A percentile compares a stretch with the other conserved stretches of the same genome.
Evolutionary conservation across 345 rosid genomes (phyloP).

Genomic region (Pseudoturritis turrita): DNA sequence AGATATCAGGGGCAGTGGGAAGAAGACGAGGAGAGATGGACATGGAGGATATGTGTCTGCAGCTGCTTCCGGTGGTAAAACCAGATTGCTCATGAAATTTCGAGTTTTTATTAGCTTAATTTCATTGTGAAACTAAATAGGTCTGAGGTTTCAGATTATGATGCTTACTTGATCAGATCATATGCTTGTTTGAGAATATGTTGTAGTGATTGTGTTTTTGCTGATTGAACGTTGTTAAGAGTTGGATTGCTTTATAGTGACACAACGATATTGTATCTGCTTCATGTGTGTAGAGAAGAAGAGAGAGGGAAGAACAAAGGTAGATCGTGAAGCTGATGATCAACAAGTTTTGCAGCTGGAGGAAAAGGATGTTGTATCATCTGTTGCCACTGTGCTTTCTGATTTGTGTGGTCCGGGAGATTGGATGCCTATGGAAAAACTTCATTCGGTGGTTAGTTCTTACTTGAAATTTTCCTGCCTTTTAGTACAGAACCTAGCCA

Average conservation of each 20-base stretch:
- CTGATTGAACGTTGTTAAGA: background rate
- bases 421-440: constrained; percentile 99
- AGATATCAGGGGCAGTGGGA: constrained; percentile 60
- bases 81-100: constrained; percentile 20
- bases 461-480: background rate
- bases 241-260: background rate
- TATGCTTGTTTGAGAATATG: background rate
- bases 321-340: constrained; percentile 93
- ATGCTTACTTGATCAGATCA: background rate
- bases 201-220: constrained; percentile 1
- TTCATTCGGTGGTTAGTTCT: constrained; percentile 71
- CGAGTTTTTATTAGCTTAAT: background rate
- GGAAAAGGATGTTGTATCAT: constrained; percentile 97
- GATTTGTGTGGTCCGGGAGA: constrained; percentile 99
- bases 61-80: constrained; percentile 51
- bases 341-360: constrained; percentile 87
- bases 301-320: constrained; percentile 67
- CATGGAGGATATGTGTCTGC: constrained; percentile 36
- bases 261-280: background rate
- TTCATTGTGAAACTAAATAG: background rate
- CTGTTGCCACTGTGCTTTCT: constrained; percentile 95
- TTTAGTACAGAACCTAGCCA: background rate
- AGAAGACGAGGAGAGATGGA: constrained; percentile 76
- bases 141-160: background rate
- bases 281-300: constrained; percentile 64